A percentile compares a stretch with the other conserved stretches of the same genome.
These are phyloP conservation scores for Sporothrix dimorphospora DNA, from an alignment of 2,329 filamentous ascomycete species.

Conservation along the genomic window DNA sequence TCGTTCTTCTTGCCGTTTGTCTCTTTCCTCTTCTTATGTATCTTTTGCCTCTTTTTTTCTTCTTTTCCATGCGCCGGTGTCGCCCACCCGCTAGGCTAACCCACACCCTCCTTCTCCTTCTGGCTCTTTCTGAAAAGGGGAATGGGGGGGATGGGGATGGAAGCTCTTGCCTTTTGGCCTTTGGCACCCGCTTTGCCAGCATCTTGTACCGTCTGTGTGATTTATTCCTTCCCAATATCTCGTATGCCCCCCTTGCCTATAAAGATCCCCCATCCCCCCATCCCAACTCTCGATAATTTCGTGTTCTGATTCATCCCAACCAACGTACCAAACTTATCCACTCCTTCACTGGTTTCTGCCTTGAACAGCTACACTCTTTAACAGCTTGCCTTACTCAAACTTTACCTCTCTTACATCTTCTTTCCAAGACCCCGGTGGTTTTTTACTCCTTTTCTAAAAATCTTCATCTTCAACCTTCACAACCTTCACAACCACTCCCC, in stretches of 20 bases:
- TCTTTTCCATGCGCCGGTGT: conserved; percentile 13
- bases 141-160: neutral
- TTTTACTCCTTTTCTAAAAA: neutral
- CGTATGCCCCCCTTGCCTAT: conserved; percentile 1
- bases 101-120: conserved; percentile 2
- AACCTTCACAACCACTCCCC: neutral
- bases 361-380: conserved; percentile 6
- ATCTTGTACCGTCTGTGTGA: conserved; percentile 1
- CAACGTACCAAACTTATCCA: conserved; percentile 17
- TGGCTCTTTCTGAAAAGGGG: neutral
- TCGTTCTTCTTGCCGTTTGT: conserved; percentile 7
- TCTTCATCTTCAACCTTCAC: neutral
- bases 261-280: conserved; percentile 9
- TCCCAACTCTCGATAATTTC: neutral
- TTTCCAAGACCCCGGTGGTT: conserved; percentile 17
- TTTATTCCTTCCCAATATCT: neutral
- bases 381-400: neutral
- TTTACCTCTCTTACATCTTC: neutral
- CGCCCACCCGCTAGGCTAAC: neutral
- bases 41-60: neutral
- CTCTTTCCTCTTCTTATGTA: neutral
- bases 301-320: neutral
- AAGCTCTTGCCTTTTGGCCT: neutral
- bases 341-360: neutral
- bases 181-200: neutral